These are phyloP conservation scores for Thielaviopsis populi DNA, from an alignment of 2,329 filamentous ascomycete species.

Conservation along the genomic window DNA sequence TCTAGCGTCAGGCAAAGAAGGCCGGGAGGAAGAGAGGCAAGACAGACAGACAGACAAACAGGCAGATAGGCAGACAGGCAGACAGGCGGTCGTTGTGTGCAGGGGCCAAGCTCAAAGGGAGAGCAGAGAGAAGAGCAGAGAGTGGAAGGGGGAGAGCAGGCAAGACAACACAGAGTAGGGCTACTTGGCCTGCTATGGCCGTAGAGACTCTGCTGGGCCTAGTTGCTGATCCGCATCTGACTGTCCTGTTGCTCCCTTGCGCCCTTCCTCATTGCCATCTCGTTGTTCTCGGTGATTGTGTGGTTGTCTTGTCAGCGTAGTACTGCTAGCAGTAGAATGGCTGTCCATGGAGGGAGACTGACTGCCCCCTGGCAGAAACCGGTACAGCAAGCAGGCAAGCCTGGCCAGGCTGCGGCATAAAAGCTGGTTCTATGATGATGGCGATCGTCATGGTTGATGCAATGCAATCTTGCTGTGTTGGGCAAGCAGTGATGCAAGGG, in stretches of 20 bases:
- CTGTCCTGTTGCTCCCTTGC: not conserved
- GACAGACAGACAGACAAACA: no score
- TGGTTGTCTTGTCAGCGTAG: not conserved
- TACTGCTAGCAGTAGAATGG: not conserved
- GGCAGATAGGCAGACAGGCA: no score
- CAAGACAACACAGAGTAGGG: no score
- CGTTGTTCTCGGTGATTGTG: not conserved
- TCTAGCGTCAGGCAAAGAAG: not conserved
- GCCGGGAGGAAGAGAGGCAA: not conserved
- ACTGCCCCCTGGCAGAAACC: not conserved
- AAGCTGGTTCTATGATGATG: not conserved
- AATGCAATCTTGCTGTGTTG: not conserved
- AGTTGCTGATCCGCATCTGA: not conserved
- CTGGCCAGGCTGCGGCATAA: not conserved
- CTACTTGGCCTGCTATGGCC: not conserved
- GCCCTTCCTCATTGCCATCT: not conserved
- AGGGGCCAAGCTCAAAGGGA: no score
- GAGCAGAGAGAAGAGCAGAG: no score
- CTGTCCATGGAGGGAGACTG: not conserved
- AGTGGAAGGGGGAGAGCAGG: no score
- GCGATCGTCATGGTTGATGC: not conserved
- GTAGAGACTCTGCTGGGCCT: not conserved
- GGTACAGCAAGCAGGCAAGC: not conserved
- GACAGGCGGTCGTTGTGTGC: no score
- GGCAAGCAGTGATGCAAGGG: not conserved